Base-by-base conservation (phyloP, 2,329 filamentous ascomycete genomes). In the Knufia petricola region DNA sequence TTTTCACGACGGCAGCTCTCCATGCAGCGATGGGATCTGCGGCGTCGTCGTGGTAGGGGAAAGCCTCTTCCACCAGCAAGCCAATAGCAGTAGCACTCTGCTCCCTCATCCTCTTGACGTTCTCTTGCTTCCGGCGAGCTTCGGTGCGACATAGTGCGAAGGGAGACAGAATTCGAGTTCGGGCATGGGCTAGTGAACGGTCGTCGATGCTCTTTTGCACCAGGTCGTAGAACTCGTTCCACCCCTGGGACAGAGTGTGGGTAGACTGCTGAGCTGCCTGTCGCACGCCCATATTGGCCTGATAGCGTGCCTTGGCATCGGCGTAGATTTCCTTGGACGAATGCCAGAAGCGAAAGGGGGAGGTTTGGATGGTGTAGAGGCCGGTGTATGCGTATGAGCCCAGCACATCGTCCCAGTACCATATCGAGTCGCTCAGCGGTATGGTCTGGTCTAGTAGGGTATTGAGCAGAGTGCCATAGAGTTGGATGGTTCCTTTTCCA, bases 361-460 rank as follows among this genome's bases (percentile, higher is more conserved):
- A 87, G 0, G 83, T 95, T 65, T 98, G 92, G 7, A 94, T 68
- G 12, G 86, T 84, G 66, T 95, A 95, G 2, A 95, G 64, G 26
- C 81, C 83, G 55, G 85, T 89, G 60, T 84, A 86, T 42, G 79
- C 75, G 57, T 87, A 83, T 0, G 87, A 94, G 8, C 79, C 78
- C 24, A 95, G 69, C 1, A 95, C 77, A 56, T 92, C 85, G 61
- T 95, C 87, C 92, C 92, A 98, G 64, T 96, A 96, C 80, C 84
- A 89, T 20, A 95, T 82, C 58, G 95, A 88, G 55, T 95, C 82
- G 58, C 81, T 85, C 15, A 98, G 67, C 0, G 84, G 83, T 9
- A 90, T 81, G 9, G 88, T 94, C 59, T 92, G 84, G 48, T 90
- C 84, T 9, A 95, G 68, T 2, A 96, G 74, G 0, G 78, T 81